Base-by-base conservation (phyloP, 805 yeast genomes). In the Tetrapisispora namnaoensis region DNA sequence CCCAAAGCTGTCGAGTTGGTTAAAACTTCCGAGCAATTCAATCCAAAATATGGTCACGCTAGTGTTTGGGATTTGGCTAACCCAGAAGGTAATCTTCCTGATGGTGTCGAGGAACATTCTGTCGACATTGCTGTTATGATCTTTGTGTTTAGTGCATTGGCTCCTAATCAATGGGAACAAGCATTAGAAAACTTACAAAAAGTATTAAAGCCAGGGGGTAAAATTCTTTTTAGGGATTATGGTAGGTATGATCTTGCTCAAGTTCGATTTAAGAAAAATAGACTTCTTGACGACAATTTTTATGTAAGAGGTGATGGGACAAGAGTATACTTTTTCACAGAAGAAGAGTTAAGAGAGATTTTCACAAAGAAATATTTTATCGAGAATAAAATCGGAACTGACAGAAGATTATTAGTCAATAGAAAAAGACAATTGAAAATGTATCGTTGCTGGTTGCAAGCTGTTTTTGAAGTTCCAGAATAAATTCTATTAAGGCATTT, bases 231-330 rank as follows among this genome's bases (percentile, higher is more conserved):
- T 66, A 74, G 99, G 62, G 99, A 93, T 65, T 93, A 93, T 62
- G 98, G 97, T 2, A 77, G 97, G 54, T 93, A 91, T 62, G 99
- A 93, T 67, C 72, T 93, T 66, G 96, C 99, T 0, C 99, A 93
- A 63, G 83, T 93, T 48, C 70, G 99, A 57, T 89, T 91, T 72
- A 93, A 93, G 68, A 86, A 85, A 64, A 84, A 86, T 44, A 77
- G 98, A 58, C 68, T 87, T 27, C 66, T 93, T 48, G 96, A 87
- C 48, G 97, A 91, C 49, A 90, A 93, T 66, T 93, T 93, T 62
- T 93, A 93, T 67, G 88, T 90, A 37, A 79, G 99, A 60, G 99
- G 99, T 37, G 99, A 93, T 64, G 99, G 99, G 44, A 93, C 99
- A 0, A 75, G 99, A 57, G 99, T 93, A 13, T 93, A 93, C 65